phyloP scores from a whole-genome alignment of 192 early-diverging fungal genomes.

The Coemansia sp. region DNA sequence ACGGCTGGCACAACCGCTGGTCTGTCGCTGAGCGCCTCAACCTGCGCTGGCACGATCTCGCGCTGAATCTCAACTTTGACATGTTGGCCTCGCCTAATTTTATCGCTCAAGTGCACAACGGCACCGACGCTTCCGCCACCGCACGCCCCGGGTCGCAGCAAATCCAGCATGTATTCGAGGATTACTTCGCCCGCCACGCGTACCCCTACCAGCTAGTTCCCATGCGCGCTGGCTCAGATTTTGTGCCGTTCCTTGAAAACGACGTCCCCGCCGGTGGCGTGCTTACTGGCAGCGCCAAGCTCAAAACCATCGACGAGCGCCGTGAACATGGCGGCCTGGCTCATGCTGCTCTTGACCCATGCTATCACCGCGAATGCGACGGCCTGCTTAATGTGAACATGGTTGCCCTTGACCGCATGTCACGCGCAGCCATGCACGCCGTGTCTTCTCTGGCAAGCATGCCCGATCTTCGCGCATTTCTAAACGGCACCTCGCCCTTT shows the following conservation, averaged over 20 bases:
- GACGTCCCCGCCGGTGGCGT: constrained; percentile 65
- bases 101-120: constrained; percentile 63
- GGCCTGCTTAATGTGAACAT: constrained; percentile 63
- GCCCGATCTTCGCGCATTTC: constrained; percentile 18
- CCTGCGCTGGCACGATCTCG: constrained; percentile 51
- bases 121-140: constrained; percentile 58
- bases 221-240: constrained; percentile 66
- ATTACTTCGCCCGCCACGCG: constrained; percentile 55
- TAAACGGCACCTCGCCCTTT: constrained; percentile 2
- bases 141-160: constrained; percentile 55
- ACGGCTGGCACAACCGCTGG: constrained; percentile 46
- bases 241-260: constrained; percentile 66
- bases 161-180: constrained; percentile 62
- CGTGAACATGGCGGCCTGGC: constrained; percentile 63
- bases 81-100: constrained; percentile 75
- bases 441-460: constrained; percentile 25
- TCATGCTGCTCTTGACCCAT: constrained; percentile 63
- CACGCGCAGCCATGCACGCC: constrained; percentile 53
- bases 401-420: constrained; percentile 55
- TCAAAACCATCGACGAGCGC: constrained; percentile 60
- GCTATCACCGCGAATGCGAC: constrained; percentile 71
- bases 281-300: constrained; percentile 61
- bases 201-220: constrained; percentile 57
- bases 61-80: constrained; percentile 69
- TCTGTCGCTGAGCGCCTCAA: constrained; percentile 30